Evolutionary conservation across 441 rosid genomes (phyloP), one percentile per base, ranked within the genome.

Genomic region (Syzygium malaccense): DNA sequence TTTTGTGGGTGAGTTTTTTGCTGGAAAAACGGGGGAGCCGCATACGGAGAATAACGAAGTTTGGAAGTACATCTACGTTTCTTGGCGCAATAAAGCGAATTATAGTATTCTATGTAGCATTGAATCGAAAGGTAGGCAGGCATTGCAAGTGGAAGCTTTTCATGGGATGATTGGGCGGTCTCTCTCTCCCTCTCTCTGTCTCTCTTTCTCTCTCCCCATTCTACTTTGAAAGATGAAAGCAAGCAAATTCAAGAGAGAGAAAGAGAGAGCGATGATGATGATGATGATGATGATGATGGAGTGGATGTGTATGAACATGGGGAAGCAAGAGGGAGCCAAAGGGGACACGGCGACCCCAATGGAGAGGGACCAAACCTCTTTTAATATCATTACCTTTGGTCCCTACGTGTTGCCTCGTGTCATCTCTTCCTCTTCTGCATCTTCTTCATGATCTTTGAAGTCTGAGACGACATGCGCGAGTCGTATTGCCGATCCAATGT

Each of bases 151-250:
- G 97, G 95, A 92, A 92, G 94, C 92, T 89, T 94, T 89, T 88
- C 88, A 95, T 90, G 92, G 96, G 96, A 92, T 86, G 93, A 85
- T 56, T 58, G 89, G 91, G 95, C 97, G 97, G 96, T 94, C 33
- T 55, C 56, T 78, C 88, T 37, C 87, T n/a, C 53, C 26, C 2
- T 37, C 3, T 68, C 92, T 88, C 93, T 89, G 88, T 87, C 89
- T 91, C 90, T 86, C 68, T 23, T 28, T 56, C 58, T 58, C 32
- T 84, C 8, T 10, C 15, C n/a, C 33, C 33, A 13, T 28, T 56
- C 14, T 57, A 17, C 45, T 41, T 57, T 60, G 54, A 57, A n/a
- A 19, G 26, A 60, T 57, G 49, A 86, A 86, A 25, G 48, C 11
- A 30, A 14, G 71, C 64, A 58, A 58, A 58, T 58, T 26, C 13